Evolutionary conservation across 1,284 basidiomycete species (phyloP).

Genomic region (Austroboletus olivaceoglutinosus): DNA sequence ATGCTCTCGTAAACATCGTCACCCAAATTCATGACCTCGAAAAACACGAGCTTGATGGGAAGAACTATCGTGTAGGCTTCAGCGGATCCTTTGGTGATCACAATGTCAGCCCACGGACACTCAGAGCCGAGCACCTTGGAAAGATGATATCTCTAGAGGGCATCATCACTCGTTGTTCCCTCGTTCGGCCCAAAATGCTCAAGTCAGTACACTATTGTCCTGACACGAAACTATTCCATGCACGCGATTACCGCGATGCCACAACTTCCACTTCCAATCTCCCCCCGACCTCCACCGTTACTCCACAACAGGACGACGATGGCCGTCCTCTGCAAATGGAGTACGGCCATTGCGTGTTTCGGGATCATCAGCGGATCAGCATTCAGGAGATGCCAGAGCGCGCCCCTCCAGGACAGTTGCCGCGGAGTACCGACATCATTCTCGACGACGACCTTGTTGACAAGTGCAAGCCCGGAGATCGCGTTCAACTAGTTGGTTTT

Average conservation of each 20-base stretch:
- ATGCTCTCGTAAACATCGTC: constrained; percentile 77
- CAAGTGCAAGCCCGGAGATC: constrained; percentile 96
- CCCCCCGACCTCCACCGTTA: constrained; percentile 88
- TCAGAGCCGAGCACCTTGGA: constrained; percentile 86
- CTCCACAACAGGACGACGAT: constrained; percentile 90
- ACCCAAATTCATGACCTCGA: constrained; percentile 74
- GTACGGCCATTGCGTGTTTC: constrained; percentile 89
- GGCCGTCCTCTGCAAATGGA: constrained; percentile 88
- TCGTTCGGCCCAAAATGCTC: constrained; percentile 98
- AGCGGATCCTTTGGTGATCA: constrained; percentile 99
- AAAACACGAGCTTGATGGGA: constrained; percentile 82
- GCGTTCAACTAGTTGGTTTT: constrained; percentile 94
- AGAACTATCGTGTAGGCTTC: constrained; percentile 87
- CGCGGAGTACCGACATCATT: constrained; percentile 93
- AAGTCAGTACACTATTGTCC: constrained; percentile 96
- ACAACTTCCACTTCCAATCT: constrained; percentile 82
- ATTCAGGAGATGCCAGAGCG: constrained; percentile 99
- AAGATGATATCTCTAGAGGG: constrained; percentile 98
- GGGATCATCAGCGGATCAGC: constrained; percentile 95
- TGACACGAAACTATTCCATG: constrained; percentile 81
- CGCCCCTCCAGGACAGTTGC: constrained; percentile 95
- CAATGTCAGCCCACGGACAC: constrained; percentile 93
- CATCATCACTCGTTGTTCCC: constrained; percentile 96
- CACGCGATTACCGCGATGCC: constrained; percentile 90
- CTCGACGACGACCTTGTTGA: constrained; percentile 97